Evolutionary conservation across 2,329 filamentous ascomycete species (phyloP), one percentile per base, ranked within the genome.

Genomic region (Apiospora malaysiana): DNA sequence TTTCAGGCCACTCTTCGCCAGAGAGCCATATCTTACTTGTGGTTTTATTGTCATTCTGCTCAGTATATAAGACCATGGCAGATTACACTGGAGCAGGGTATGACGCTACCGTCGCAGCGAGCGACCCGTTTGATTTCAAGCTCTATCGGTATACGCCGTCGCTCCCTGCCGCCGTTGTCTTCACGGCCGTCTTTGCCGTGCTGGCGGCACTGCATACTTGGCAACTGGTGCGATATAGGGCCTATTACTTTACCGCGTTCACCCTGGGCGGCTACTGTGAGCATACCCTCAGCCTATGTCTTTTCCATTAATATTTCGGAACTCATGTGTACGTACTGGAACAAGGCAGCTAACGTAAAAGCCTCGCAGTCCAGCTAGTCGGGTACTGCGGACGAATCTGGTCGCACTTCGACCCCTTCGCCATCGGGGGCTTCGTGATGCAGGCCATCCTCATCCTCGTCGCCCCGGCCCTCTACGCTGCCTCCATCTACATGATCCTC

Each of bases 381-480:
- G 82, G 82, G 7, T 83, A 82, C 65, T 70, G 71, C 14, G 77
- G 73, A 7, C 77, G 81, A n/a, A 69, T 72, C 32, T 66, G 74
- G 51, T 71, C 73, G 51, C 74, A 73, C 70, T 67, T 75, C 63
- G 72, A 77, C 59, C 70, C 72, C 18, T 71, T 76, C 27, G 68
- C 45, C 9, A 71, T 72, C 4, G 71, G 82, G 3, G 77, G 76
- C 5, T 83, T 78, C 71, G 70, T 83, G 43, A 71, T 82, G 16
- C 81, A 84, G 75, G 71, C 72, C 0, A 70, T 80, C 2, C 77
- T 83, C 42, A 70, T 82, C 14, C 74, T 84, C n/a, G 72, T 84
- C 10, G 79, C 82, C 0, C 82, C 82, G 0, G 80, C 79, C 7
- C 74, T 84, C 47, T 83, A 81, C 72, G 82, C 82, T 4, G 72